Conservation (phyloP, 139 green algal genomes). For the Marvania coccoides region DNA sequence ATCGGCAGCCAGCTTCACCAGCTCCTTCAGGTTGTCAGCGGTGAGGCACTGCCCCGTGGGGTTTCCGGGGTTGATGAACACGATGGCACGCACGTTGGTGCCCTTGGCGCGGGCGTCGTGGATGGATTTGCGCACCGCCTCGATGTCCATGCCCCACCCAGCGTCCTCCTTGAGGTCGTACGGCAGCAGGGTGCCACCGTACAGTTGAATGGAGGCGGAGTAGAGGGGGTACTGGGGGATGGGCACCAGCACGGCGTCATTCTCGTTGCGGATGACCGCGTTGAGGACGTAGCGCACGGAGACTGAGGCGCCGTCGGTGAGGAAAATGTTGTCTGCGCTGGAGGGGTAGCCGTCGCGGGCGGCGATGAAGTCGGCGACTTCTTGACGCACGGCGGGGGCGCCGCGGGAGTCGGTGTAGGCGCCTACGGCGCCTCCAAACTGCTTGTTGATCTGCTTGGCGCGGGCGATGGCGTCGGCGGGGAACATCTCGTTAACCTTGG, state of each 20-base stretch:
- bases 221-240: constrained; percentile 85
- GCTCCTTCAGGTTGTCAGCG: constrained; percentile 72
- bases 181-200: constrained; percentile 77
- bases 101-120: constrained; percentile 26
- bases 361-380: constrained; percentile 62
- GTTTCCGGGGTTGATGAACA: constrained; percentile 98
- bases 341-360: constrained; percentile 63
- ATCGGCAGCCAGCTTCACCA: constrained; percentile 80
- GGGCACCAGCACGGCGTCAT: constrained; percentile 71
- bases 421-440: constrained; percentile 66
- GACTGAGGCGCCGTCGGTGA: constrained; percentile 73
- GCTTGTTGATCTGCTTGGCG: constrained; percentile 57
- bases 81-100: constrained; percentile 56
- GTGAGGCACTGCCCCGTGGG: constrained; percentile 83
- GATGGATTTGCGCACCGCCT: constrained; percentile 32
- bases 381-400: constrained; percentile 49
- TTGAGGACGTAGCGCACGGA: constrained; percentile 69
- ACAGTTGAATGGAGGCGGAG: constrained; percentile 76
- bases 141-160: constrained; percentile 72
- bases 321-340: constrained; percentile 58
- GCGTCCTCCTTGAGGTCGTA: constrained; percentile 85
- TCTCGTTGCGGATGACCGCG: constrained; percentile 47
- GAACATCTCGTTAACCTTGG: constrained; percentile 58
- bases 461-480: constrained; percentile 71
- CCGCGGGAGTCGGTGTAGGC: constrained; percentile 85